phyloP scores from a whole-genome alignment of 2,329 filamentous ascomycete genomes.

The Penicillium verrucosum region DNA sequence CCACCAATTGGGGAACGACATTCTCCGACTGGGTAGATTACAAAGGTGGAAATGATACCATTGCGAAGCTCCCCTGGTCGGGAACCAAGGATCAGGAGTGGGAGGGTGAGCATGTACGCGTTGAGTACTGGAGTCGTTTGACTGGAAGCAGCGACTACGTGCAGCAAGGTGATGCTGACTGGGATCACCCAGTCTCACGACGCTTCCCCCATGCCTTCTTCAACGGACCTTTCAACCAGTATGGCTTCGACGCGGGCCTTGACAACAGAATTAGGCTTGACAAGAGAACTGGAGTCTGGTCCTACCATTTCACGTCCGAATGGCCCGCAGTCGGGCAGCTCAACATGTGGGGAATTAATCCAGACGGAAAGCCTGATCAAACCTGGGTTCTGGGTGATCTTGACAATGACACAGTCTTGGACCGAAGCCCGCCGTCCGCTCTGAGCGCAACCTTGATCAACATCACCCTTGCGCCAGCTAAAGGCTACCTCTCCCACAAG shows the following conservation, averaged over 20 bases:
- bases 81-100: slow-evolving; percentile 58
- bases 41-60: slow-evolving; percentile 48
- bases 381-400: slow-evolving; percentile 59
- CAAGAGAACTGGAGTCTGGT: slow-evolving; percentile 51
- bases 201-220: slow-evolving; percentile 62
- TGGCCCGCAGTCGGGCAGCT: slow-evolving; percentile 61
- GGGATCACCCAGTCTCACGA: slow-evolving; percentile 40
- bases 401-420: slow-evolving; percentile 57
- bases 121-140: slow-evolving; percentile 61
- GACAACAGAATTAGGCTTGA: slow-evolving; percentile 51
- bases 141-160: slow-evolving; percentile 59
- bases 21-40: slow-evolving; percentile 61
- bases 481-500: slow-evolving; percentile 54
- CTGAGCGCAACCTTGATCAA: slow-evolving; percentile 57
- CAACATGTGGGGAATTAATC: slow-evolving; percentile 65
- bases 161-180: slow-evolving; percentile 55
- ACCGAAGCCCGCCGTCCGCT: slow-evolving; percentile 59
- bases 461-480: slow-evolving; percentile 54
- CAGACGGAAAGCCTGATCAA: slow-evolving; percentile 60
- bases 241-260: slow-evolving; percentile 60
- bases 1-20: slow-evolving; percentile 58
- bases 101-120: slow-evolving; percentile 59
- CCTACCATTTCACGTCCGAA: slow-evolving; percentile 59
- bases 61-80: slow-evolving; percentile 52
- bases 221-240: slow-evolving; percentile 62